A percentile compares a stretch with the other conserved stretches of the same genome.
These are phyloP conservation scores for Chytriomyces confervae DNA, from an alignment of 192 early-diverging fungal species.

Conservation along the genomic window DNA sequence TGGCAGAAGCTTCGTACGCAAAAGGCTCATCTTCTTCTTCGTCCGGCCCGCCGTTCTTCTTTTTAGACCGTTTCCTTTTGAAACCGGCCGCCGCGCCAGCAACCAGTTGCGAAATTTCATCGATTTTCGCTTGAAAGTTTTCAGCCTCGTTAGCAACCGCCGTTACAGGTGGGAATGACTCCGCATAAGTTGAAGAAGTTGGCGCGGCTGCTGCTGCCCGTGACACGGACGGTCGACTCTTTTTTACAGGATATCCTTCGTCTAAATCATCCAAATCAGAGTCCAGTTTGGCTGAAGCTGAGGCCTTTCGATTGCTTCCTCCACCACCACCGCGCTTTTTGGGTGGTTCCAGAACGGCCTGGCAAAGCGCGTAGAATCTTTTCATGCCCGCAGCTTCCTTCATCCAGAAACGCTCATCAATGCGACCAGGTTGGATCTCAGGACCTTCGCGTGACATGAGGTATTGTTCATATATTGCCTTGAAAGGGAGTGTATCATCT, in stretches of 20 bases:
- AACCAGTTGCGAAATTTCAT: slow-evolving; percentile 25
- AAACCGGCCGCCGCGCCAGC: slow-evolving; percentile 1
- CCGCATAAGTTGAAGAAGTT: not conserved
- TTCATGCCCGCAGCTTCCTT: slow-evolving; percentile 52
- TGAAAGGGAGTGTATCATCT: slow-evolving; percentile 53
- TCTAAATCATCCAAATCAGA: slow-evolving; percentile 29
- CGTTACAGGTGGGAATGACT: not conserved
- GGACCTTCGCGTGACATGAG: slow-evolving; percentile 36
- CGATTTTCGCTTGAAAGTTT: slow-evolving; percentile 24
- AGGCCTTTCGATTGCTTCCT: slow-evolving; percentile 11
- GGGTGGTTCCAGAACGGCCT: slow-evolving; percentile 45
- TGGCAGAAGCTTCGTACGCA: not conserved
- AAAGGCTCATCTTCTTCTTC: slow-evolving; percentile 34
- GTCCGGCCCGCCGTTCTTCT: slow-evolving; percentile 27
- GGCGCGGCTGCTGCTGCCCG: not conserved
- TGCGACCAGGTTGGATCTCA: slow-evolving; percentile 40
- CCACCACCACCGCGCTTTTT: slow-evolving; percentile 29
- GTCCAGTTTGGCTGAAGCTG: slow-evolving; percentile 26
- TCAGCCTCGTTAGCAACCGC: slow-evolving; percentile 8
- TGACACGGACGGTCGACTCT: not conserved
- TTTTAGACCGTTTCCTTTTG: slow-evolving; percentile 29
- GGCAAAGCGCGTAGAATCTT: slow-evolving; percentile 52
- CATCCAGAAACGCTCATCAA: slow-evolving; percentile 63
- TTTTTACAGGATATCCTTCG: slow-evolving; percentile 16
- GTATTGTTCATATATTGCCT: slow-evolving; percentile 51